Evolutionary conservation across 75 land plant genomes (phyloP), one percentile per base, ranked within the genome.

Genomic region (Selaginella tamariscina): DNA sequence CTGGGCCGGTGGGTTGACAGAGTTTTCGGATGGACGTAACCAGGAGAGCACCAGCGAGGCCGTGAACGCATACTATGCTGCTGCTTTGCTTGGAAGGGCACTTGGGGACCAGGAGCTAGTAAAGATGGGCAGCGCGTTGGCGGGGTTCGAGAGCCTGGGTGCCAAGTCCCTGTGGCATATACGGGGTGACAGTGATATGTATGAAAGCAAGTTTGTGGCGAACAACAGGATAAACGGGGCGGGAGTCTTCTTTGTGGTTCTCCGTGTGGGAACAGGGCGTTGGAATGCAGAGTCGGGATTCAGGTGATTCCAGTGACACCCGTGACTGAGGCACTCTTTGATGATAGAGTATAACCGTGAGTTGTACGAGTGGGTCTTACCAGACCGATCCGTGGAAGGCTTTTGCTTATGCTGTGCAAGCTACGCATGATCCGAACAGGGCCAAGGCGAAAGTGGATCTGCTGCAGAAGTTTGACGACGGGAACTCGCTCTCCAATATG

Each of bases 41-140:
- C 78, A 77, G 71, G 78, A 77, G 56, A 77, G 78, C 78, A 68
- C 56, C 33, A 77, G 78, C 27, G 78, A 77, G 72, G 78, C 78
- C 29, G 23, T 77, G 33, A 74, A 74, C 49, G 78, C 78, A 1
- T 77, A 77, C 72, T 77, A 77, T 49, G 68, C 78, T 23, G 78
- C 78, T 9, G 54, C 78, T 5, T 30, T 77, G 26, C 39, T 77
- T 24, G 78, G 78, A n/a, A 26, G 22, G 29, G 79, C 71, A 15
- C 68, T 24, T 49, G 78, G 56, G 1, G 78, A 77, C 24, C 2
- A 13, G 2, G 27, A 57, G 0, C 62, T 77, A 29, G 29, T 20
- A 11, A 44, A 27, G 2, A 30, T 30, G 1, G 78, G 65, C 15
- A 33, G 64, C 0, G 66, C 77, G 15, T 31, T 77, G 39, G 57